Base-by-base conservation (phyloP, 495 filamentous ascomycete genomes). In the Penicillium nucicola region DNA sequence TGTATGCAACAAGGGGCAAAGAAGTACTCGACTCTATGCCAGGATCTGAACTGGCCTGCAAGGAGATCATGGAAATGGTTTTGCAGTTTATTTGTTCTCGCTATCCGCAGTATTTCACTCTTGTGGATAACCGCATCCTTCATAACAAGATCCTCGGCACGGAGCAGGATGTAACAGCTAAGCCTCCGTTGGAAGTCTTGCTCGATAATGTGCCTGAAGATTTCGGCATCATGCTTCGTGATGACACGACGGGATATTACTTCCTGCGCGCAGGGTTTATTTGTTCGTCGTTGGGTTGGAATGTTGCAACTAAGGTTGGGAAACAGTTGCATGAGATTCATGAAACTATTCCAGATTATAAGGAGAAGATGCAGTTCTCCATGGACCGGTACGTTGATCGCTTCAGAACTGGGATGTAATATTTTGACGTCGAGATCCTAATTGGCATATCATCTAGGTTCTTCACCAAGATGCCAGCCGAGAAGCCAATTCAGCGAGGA, bases 11-110 rank as follows among this genome's bases (percentile, higher is more conserved):
- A 39, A 70, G 92, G 54, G 85, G 87, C 10, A 73, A 75, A 30
- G 57, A 58, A 2, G 83, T 95, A 23, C 79, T 95, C 25, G 77
- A 87, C 32, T 73, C 74, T 34, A 77, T 90, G 2, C 90, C 91
- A 0, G 90, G 89, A 31, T 84, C 86, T 2, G 89, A 95, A 58
- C 69, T 93, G 1, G 90, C 83, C 3, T 88, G 85, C 65, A 93
- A 91, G 59, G 91, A 96, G 61, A 69, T 93, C 14, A 95, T 96
- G 90, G 91, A 96, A 66, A 89, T 92, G 83, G 78, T 77, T 6
- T 55, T 96, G 11, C 87, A 92, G 53, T 96, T 92, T 58, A 67
- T 90, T 22, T 86, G 81, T 52, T 77, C 83, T 18, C 81, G 91
- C 0, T 96, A 96, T 57, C 91, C 91, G 5, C 81, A 83, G 20